Conservation (phyloP, 192 early-diverging fungal species). For the Paraglomus brasilianum region DNA sequence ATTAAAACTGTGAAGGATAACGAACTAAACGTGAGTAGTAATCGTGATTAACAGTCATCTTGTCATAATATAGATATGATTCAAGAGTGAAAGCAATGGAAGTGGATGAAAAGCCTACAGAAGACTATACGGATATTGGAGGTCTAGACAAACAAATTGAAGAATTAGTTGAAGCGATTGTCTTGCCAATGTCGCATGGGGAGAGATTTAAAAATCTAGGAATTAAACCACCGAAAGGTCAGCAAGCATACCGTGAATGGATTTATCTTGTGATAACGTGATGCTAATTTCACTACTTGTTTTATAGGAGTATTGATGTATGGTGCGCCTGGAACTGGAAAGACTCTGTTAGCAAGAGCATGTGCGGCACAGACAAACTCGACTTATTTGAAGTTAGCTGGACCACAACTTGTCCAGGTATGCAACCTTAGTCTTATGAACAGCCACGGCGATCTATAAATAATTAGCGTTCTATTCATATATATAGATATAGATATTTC, state of each 20-base stretch:
- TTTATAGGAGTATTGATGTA: slow-evolving; percentile 71
- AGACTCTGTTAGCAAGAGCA: slow-evolving; percentile 94
- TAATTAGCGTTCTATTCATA: background rate
- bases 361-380: slow-evolving; percentile 97
- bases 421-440: background rate
- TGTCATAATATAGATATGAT: slow-evolving; percentile 71
- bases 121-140: slow-evolving; percentile 94
- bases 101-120: slow-evolving; percentile 98
- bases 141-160: slow-evolving; percentile 89
- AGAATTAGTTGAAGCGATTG: slow-evolving; percentile 84
- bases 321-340: slow-evolving; percentile 82
- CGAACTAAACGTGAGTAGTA: background rate
- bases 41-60: background rate
- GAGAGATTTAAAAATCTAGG: slow-evolving; percentile 85
- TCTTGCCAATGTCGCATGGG: slow-evolving; percentile 83
- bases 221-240: slow-evolving; percentile 81
- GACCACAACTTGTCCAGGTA: slow-evolving; percentile 91
- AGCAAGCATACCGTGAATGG: background rate
- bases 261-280: background rate
- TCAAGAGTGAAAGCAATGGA: slow-evolving; percentile 99
- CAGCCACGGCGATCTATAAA: background rate
- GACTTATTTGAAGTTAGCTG: slow-evolving; percentile 93
- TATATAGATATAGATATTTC: background rate
- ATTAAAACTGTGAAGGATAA: background rate
- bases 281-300: background rate